phyloP scores from a whole-genome alignment of 768 basidiomycete genomes.

The Peribolospora baueri region DNA sequence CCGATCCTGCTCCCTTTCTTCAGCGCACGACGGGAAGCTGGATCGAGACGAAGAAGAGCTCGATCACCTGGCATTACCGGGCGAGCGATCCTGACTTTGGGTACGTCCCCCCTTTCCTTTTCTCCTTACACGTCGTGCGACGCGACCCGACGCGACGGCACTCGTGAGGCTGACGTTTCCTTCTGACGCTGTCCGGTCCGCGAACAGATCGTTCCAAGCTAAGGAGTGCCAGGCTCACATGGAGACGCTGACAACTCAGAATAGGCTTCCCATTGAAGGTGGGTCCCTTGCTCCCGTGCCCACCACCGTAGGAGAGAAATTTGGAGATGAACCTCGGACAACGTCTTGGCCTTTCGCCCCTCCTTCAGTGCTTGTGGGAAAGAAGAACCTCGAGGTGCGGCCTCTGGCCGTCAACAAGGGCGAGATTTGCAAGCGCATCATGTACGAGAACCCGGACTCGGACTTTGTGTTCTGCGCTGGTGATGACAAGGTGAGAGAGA shows the following conservation, averaged over 20 bases:
- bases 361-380: conserved; percentile 58
- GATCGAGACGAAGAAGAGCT: conserved; percentile 91
- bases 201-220: conserved; percentile 58
- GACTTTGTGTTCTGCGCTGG: conserved; percentile 95
- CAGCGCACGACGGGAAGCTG: conserved; percentile 75
- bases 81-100: conserved; percentile 87
- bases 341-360: too few species aligned
- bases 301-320: neutral
- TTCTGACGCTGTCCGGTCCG: neutral
- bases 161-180: neutral
- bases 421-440: conserved; percentile 83
- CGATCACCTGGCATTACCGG: conserved; percentile 95
- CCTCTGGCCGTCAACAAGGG: conserved; percentile 95
- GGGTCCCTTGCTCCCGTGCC: neutral
- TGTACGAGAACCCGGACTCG: conserved; percentile 78
- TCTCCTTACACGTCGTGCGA: neutral
- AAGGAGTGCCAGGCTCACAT: conserved; percentile 87
- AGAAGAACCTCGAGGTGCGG: conserved; percentile 94
- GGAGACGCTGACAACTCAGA: conserved; percentile 55
- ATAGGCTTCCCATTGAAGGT: conserved; percentile 77
- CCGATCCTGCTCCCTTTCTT: neutral
- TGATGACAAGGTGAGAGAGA: conserved; percentile 57
- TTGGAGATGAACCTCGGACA: neutral
- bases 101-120: conserved; percentile 25
- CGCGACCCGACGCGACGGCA: neutral